Conservation (phyloP, 192 early-diverging fungal genomes). For the Coemansia aciculifera region DNA sequence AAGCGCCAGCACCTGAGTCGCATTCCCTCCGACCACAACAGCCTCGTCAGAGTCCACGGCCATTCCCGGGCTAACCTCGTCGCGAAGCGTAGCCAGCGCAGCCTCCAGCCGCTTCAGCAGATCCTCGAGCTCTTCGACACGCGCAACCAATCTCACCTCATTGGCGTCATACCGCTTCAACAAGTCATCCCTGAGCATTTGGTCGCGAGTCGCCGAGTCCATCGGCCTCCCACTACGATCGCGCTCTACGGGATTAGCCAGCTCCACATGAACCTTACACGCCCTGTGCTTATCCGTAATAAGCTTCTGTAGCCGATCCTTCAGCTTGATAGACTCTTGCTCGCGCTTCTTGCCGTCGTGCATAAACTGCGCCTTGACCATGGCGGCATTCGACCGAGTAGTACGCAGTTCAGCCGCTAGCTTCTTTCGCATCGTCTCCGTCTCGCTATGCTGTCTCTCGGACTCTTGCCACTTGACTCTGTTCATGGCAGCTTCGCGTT, state of each 20-base stretch:
- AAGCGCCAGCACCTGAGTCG: conserved; percentile 37
- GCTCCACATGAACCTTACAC: conserved; percentile 30
- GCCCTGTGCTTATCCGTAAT: conserved; percentile 43
- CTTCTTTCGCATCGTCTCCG: conserved; percentile 26
- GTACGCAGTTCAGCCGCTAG: conserved; percentile 39
- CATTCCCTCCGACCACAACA: conserved; percentile 16
- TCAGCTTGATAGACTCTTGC: conserved; percentile 31
- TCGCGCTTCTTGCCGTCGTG: conserved; percentile 55
- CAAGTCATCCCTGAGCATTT: conserved; percentile 32
- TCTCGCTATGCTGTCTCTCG: conserved; percentile 13
- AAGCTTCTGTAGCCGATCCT: conserved; percentile 50
- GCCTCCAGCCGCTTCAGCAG: conserved; percentile 16
- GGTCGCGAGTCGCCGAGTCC: conserved; percentile 19
- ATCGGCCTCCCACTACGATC: conserved; percentile 30
- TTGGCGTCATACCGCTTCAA: conserved; percentile 31
- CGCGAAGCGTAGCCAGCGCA: conserved; percentile 14
- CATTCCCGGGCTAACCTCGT: not conserved
- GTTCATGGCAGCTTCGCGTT: conserved; percentile 40
- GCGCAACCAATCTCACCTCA: conserved; percentile 14
- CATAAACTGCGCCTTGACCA: conserved; percentile 37
- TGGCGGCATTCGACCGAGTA: conserved; percentile 27
- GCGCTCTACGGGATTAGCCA: conserved; percentile 33
- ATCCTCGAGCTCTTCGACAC: conserved; percentile 28
- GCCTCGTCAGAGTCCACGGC: not conserved
- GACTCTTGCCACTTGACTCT: conserved; percentile 35